Base-by-base conservation (phyloP, 768 basidiomycete genomes). In the Chalciporus chontae region DNA sequence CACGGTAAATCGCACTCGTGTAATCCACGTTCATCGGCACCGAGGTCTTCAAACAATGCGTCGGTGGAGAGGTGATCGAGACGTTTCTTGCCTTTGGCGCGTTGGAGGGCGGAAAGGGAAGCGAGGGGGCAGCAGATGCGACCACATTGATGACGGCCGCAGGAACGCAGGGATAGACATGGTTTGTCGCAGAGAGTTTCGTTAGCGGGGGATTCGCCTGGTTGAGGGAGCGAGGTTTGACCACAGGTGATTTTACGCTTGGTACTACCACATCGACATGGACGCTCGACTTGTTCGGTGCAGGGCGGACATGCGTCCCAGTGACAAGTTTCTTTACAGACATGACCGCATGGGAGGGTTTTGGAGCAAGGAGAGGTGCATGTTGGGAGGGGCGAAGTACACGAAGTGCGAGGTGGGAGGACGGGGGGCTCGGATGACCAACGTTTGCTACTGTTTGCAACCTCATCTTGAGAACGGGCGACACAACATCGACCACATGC, bases 91-190 rank as follows among this genome's bases (percentile, higher is more conserved):
- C 82, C 69, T 59, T 84, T 83, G 14, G 67, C 73, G 60, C 86
- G 89, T 56, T 77, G 76, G 18, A 66, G 53, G 13, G 67, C 60
- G 11, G 77, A 74, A 5, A 88, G 69, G 17, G 77, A 80, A 0
- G 92, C 87, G 0, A 97, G 77, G 0, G 96, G 94, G 60, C 96
- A 99, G 64, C 96, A 98, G 8, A 85, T 51, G 4, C 94, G 77
- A 15, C 76, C 74, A 63, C 96, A 98, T 53, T 87, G 84, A 60
- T 99, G 96, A 18, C 84, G 75, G 0, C 94, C 91, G 62, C 96
- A 98, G 8, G 80, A 77, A 14, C 93, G 80, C 9, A 92, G 71
- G 0, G 85, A 88, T 17, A 72, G 70, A 63, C 96, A 99, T 1
- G 84, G 79, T 27, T 80, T 78, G 48, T 92, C 86, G 67, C 96